phyloP scores from a whole-genome alignment of 805 yeast species.

The Cyberlindnera mississippiensis region DNA sequence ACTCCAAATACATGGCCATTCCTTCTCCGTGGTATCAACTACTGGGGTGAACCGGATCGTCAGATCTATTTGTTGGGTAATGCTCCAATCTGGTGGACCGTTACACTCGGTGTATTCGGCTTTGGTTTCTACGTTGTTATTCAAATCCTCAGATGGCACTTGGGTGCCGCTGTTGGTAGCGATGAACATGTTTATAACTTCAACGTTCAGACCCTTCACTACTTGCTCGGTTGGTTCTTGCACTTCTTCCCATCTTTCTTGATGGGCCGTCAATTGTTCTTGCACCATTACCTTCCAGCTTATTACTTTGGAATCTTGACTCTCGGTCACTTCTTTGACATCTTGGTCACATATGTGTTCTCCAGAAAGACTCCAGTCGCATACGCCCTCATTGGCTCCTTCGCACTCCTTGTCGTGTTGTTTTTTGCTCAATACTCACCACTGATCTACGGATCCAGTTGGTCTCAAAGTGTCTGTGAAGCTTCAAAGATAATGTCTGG shows the following conservation, averaged over 20 bases:
- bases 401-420: conserved; percentile 46
- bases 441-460: conserved; percentile 68
- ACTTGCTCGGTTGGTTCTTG: conserved; percentile 63
- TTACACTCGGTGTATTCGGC: conserved; percentile 47
- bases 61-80: conserved; percentile 75
- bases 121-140: conserved; percentile 43
- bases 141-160: conserved; percentile 60
- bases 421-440: conserved; percentile 66
- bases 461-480: conserved; percentile 71
- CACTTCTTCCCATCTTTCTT: conserved; percentile 75
- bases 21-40: conserved; percentile 72
- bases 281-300: conserved; percentile 93
- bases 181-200: conserved; percentile 58
- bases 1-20: conserved; percentile 73
- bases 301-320: conserved; percentile 82
- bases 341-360: conserved; percentile 42
- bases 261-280: conserved; percentile 90
- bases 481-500: conserved; percentile 51
- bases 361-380: conserved; percentile 39
- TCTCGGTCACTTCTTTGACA: conserved; percentile 63
- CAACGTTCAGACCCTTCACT: conserved; percentile 59
- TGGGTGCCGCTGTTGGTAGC: conserved; percentile 45
- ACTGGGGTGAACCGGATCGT: conserved; percentile 61
- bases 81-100: conserved; percentile 76
- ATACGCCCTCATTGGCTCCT: conserved; percentile 41